Conservation (phyloP, 2,329 filamentous ascomycete species). For the Trichoderma guizhouense region DNA sequence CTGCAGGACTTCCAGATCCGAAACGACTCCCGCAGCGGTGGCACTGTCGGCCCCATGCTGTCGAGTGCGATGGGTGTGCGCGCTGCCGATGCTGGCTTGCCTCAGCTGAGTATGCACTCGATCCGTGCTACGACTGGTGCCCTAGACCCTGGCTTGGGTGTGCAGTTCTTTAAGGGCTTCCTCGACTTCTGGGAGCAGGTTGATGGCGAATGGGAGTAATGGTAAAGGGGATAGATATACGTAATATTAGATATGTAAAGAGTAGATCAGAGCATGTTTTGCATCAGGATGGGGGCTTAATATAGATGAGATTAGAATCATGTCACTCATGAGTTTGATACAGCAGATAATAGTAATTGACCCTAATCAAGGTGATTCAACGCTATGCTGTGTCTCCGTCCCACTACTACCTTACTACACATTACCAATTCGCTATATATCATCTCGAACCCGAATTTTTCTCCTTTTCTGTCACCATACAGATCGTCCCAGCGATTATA, state of each 20-base stretch:
- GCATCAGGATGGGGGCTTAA: neutral
- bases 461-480: neutral
- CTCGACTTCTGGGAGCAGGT: constrained; percentile 82
- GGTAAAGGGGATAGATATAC: neutral
- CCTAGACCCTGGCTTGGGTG: constrained; percentile 81
- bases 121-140: constrained; percentile 85
- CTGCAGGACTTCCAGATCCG: constrained; percentile 92
- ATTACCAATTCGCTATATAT: neutral
- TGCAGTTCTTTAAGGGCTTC: constrained; percentile 86
- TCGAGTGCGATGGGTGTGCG: constrained; percentile 76
- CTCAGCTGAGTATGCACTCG: constrained; percentile 91
- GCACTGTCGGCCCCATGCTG: constrained; percentile 92
- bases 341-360: neutral
- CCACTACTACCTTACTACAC: neutral
- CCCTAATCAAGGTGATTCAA: neutral
- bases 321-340: neutral
- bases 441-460: neutral
- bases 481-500: neutral
- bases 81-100: constrained; percentile 82
- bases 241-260: neutral
- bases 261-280: neutral
- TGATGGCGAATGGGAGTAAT: constrained; percentile 68
- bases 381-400: neutral
- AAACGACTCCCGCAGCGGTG: constrained; percentile 84
- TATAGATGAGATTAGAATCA: neutral